phyloP scores from a whole-genome alignment of 1,139 yeast genomes.

The Pneumocystis sp. region DNA sequence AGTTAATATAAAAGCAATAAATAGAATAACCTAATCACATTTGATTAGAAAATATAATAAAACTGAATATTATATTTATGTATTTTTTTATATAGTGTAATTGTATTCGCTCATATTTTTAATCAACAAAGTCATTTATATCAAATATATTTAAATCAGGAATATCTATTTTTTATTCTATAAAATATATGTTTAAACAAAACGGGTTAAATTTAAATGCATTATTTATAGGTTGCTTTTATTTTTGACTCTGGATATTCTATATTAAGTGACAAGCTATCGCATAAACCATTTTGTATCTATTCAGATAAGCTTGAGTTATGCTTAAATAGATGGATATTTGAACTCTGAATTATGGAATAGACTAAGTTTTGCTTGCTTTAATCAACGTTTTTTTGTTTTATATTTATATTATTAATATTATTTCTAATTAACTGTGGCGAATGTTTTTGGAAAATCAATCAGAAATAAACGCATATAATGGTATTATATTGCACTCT shows the following conservation, averaged over 20 bases:
- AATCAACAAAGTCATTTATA: too few species aligned
- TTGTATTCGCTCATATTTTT: too few species aligned
- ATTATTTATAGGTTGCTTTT: neutral
- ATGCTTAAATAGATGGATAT: neutral
- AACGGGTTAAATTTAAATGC: neutral
- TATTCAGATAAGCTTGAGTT: neutral
- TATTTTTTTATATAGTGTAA: too few species aligned
- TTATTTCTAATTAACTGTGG: neutral
- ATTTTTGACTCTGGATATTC: neutral
- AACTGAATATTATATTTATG: too few species aligned
- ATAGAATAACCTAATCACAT: too few species aligned
- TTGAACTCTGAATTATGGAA: neutral
- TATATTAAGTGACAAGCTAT: neutral
- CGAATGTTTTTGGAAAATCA: neutral
- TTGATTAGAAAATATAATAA: too few species aligned
- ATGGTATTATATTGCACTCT: neutral
- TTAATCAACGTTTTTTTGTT: neutral
- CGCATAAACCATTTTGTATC: neutral
- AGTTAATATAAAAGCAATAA: too few species aligned
- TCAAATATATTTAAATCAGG: too few species aligned
- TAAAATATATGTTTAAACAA: neutral
- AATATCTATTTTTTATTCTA: too few species aligned
- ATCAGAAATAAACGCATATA: neutral
- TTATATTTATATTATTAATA: neutral
- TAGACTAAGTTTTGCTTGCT: neutral